phyloP scores from a whole-genome alignment of 306 rosid genomes.

The Prunus campanulata region DNA sequence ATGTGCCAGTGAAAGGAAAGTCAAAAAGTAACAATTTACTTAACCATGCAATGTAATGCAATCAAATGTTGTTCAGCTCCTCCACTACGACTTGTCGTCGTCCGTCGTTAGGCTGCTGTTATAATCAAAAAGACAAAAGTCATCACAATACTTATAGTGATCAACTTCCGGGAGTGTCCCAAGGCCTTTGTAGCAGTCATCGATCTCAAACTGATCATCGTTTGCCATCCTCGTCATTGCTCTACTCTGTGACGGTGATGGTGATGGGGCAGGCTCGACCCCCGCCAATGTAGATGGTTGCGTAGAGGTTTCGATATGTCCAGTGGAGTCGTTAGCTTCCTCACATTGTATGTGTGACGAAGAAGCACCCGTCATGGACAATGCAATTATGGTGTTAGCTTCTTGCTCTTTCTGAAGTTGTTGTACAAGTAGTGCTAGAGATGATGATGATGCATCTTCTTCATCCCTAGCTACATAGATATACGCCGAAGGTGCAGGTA shows the following conservation, averaged over 20 bases:
- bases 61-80: neutral
- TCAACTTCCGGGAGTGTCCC: constrained; percentile 23
- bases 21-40: neutral
- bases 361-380: constrained; percentile 6
- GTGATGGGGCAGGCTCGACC: neutral
- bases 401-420: constrained; percentile 23
- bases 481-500: neutral
- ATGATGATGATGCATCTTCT: neutral
- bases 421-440: constrained; percentile 8
- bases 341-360: constrained; percentile 1
- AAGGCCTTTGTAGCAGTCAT: constrained; percentile 17
- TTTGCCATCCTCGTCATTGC: neutral
- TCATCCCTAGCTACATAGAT: constrained; percentile 1
- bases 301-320: neutral
- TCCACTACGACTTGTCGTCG: neutral
- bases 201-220: constrained; percentile 7
- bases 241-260: neutral
- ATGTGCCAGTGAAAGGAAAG: neutral
- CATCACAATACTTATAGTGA: neutral
- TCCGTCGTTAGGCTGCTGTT: neutral
- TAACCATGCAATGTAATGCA: neutral
- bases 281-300: neutral
- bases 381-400: constrained; percentile 7
- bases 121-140: neutral
- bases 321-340: neutral